phyloP scores from a whole-genome alignment of 2,329 filamentous ascomycete species.

The Orbilia ellipsospora region DNA sequence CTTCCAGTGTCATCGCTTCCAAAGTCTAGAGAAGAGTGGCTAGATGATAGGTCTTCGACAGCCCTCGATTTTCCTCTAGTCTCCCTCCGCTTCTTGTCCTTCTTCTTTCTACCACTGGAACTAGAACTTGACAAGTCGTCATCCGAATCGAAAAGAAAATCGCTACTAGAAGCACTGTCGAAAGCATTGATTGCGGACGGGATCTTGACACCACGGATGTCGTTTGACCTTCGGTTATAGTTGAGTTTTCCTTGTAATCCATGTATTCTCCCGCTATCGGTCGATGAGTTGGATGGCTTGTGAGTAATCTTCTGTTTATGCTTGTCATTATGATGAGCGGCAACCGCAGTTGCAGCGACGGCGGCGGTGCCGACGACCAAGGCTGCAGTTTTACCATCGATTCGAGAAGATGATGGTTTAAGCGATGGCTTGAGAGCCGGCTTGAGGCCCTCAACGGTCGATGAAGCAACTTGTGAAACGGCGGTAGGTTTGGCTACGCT shows the following conservation, averaged over 20 bases:
- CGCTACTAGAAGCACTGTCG: constrained; percentile 43
- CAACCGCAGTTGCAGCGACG: constrained; percentile 32
- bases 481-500: constrained; percentile 25
- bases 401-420: constrained; percentile 43
- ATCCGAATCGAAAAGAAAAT: constrained; percentile 36
- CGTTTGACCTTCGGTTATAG: constrained; percentile 41
- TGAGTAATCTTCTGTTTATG: constrained; percentile 39
- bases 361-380: constrained; percentile 38
- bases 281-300: constrained; percentile 29
- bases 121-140: constrained; percentile 10
- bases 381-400: constrained; percentile 47
- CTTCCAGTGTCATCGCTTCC: constrained; percentile 13
- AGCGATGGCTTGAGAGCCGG: constrained; percentile 14
- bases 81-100: constrained; percentile 18
- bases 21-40: constrained; percentile 47
- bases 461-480: constrained; percentile 6
- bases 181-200: constrained; percentile 42
- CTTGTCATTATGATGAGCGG: constrained; percentile 43
- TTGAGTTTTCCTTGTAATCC: constrained; percentile 43
- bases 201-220: constrained; percentile 42
- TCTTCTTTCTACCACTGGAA: constrained; percentile 23
- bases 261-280: constrained; percentile 45
- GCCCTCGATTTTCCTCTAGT: constrained; percentile 14
- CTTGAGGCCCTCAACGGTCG: constrained; percentile 2
- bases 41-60: constrained; percentile 38